Percentiles rank a stretch among this genome's conserved stretches.
Evolutionary conservation across 495 filamentous ascomycete genomes (phyloP).

Genomic region (Cercophora samala): DNA sequence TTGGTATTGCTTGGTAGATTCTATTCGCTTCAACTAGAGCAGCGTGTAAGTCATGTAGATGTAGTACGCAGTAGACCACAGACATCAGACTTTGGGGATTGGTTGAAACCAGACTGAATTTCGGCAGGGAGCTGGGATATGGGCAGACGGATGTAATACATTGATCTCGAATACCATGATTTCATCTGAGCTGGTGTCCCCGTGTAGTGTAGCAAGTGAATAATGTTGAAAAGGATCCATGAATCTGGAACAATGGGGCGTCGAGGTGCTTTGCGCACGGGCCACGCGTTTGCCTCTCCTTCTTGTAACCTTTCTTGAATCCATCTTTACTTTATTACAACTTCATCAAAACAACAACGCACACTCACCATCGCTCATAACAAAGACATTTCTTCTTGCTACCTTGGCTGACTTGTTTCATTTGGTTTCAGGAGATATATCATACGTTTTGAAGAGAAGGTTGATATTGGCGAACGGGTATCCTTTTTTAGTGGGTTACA

Average conservation of each 20-base stretch:
- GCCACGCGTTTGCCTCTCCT: constrained; percentile 4
- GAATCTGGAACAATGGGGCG: background rate
- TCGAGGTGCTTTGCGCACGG: background rate
- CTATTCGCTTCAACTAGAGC: background rate
- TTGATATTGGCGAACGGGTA: background rate
- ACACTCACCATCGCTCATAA: background rate
- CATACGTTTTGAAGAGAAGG: background rate
- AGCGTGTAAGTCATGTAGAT: background rate
- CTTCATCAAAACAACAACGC: constrained; percentile 1
- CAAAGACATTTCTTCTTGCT: background rate
- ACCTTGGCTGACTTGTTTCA: background rate
- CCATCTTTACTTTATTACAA: background rate
- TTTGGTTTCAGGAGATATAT: background rate
- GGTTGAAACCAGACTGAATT: background rate
- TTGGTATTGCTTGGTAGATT: background rate
- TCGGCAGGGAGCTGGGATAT: background rate
- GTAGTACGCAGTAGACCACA: background rate
- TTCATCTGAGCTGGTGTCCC: background rate
- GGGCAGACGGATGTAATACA: background rate
- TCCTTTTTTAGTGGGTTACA: background rate
- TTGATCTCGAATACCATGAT: background rate
- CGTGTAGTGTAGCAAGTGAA: background rate
- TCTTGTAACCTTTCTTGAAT: background rate
- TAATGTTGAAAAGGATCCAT: background rate
- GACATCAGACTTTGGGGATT: background rate